phyloP scores from a whole-genome alignment of 2,329 filamentous ascomycete genomes.

The Emmonsia crescens region DNA sequence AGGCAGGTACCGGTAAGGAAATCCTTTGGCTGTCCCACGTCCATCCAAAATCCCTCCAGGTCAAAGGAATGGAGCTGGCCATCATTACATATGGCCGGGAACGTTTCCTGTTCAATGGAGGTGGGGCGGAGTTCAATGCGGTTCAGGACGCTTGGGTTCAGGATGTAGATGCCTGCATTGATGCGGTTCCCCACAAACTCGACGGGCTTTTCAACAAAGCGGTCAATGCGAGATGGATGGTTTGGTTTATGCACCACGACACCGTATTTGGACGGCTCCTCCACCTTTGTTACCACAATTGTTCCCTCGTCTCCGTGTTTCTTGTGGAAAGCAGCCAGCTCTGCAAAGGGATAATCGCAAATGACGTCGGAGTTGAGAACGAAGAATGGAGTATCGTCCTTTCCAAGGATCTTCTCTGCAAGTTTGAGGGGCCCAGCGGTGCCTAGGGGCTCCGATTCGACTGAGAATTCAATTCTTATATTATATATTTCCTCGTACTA shows the following conservation, averaged over 20 bases:
- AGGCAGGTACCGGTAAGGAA: constrained; percentile 94
- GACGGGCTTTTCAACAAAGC: constrained; percentile 98
- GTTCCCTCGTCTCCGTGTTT: constrained; percentile 89
- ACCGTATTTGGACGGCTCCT: constrained; percentile 98
- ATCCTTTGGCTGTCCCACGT: constrained; percentile 96
- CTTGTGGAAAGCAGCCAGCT: constrained; percentile 87
- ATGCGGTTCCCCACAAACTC: constrained; percentile 98
- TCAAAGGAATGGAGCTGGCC: constrained; percentile 92
- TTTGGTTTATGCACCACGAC: constrained; percentile 95
- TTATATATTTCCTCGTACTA: constrained; percentile 86
- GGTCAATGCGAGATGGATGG: constrained; percentile 84
- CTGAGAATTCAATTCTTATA: constrained; percentile 92
- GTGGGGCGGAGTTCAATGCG: constrained; percentile 94
- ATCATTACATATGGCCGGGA: constrained; percentile 85
- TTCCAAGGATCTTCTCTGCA: constrained; percentile 80
- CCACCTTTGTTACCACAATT: constrained; percentile 96
- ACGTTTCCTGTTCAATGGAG: constrained; percentile 97
- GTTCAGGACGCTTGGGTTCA: constrained; percentile 81
- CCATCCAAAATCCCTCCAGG: constrained; percentile 98
- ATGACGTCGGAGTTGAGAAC: constrained; percentile 98
- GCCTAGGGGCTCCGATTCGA: constrained; percentile 89
- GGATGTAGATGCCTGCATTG: constrained; percentile 96
- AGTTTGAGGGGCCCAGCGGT: constrained; percentile 94
- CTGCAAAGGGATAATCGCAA: constrained; percentile 91
- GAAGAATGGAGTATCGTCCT: constrained; percentile 93